Conservation (phyloP, 495 filamentous ascomycete genomes). For the Aspergillus sparsus region DNA sequence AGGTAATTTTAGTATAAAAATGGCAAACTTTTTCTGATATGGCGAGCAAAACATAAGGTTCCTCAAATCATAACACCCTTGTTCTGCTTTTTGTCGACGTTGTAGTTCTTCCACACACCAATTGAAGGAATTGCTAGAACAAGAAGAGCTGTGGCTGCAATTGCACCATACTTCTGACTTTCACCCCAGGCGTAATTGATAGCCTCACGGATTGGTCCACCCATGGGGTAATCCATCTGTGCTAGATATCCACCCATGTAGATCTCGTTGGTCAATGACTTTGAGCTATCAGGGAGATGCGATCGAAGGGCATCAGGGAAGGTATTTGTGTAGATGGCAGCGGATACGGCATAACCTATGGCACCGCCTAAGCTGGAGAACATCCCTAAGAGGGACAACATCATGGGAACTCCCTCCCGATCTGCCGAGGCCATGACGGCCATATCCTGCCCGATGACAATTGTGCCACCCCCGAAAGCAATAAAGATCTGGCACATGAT, state of each 20-base stretch:
- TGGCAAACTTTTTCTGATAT: not conserved
- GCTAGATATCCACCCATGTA: conserved; percentile 44
- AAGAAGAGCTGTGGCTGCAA: conserved; percentile 50
- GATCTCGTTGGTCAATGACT: conserved; percentile 51
- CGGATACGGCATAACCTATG: conserved; percentile 64
- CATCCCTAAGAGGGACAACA: conserved; percentile 67
- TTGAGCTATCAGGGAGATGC: conserved; percentile 42
- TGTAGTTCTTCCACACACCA: conserved; percentile 48
- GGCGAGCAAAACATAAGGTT: not conserved
- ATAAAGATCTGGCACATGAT: conserved; percentile 82
- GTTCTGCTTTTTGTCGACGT: conserved; percentile 49
- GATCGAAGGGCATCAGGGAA: conserved; percentile 56
- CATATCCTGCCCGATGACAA: conserved; percentile 70
- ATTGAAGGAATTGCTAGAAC: conserved; percentile 41
- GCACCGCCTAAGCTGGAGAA: conserved; percentile 69
- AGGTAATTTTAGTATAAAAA: not conserved
- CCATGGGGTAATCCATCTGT: conserved; percentile 57
- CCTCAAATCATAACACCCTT: conserved; percentile 42
- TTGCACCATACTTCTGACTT: conserved; percentile 59
- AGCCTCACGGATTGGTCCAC: conserved; percentile 54
- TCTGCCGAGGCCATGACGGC: conserved; percentile 69
- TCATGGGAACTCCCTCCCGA: conserved; percentile 65
- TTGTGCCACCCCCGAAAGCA: conserved; percentile 64
- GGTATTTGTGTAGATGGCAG: conserved; percentile 68
- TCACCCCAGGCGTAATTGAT: conserved; percentile 61